These are phyloP conservation scores for Tephrocybe sp. DNA, from an alignment of 768 basidiomycete genomes.

Conservation along the genomic window DNA sequence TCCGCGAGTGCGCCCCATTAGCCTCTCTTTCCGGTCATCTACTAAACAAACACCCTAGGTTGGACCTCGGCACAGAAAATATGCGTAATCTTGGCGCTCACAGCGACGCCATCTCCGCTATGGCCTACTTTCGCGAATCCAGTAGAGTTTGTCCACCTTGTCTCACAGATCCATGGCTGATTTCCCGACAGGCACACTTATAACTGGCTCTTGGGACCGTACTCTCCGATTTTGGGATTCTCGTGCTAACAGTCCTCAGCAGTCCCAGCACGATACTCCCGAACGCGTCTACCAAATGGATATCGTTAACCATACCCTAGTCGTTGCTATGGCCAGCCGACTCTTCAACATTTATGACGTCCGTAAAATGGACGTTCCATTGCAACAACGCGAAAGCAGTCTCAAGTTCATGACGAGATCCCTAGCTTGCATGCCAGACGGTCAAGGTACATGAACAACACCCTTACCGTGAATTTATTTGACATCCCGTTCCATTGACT, in stretches of 20 bases:
- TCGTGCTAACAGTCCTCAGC: constrained; percentile 53
- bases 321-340: constrained; percentile 91
- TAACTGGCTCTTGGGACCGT: constrained; percentile 92
- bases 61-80: constrained; percentile 74
- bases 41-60: constrained; percentile 37
- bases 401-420: constrained; percentile 94
- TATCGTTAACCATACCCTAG: constrained; percentile 71
- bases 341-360: constrained; percentile 89
- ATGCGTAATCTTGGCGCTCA: constrained; percentile 78
- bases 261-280: constrained; percentile 64
- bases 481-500: background rate
- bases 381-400: constrained; percentile 86
- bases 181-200: constrained; percentile 52
- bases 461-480: background rate
- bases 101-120: constrained; percentile 72
- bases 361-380: constrained; percentile 69
- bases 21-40: background rate
- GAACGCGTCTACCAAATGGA: constrained; percentile 88
- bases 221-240: constrained; percentile 88
- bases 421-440: constrained; percentile 89
- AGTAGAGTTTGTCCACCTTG: constrained; percentile 41
- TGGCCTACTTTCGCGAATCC: constrained; percentile 64
- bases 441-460: constrained; percentile 59
- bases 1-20: constrained; percentile 63
- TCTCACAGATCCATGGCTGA: background rate